Evolutionary conservation across 1,284 basidiomycete species (phyloP).

Genomic region (Grifola frondosa): DNA sequence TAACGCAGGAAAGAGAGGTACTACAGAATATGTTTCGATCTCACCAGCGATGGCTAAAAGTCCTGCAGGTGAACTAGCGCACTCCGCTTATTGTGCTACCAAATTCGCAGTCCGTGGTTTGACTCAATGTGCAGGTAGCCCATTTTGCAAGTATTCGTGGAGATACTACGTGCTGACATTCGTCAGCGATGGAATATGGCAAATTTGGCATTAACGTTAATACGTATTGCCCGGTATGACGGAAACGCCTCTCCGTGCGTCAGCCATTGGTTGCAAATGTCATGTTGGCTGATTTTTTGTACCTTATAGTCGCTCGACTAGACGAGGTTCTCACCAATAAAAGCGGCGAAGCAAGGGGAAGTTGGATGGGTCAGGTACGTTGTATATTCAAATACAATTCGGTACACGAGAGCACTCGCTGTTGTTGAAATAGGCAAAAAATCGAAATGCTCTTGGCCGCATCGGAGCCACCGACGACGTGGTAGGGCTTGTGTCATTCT

Average conservation of each 20-base stretch:
- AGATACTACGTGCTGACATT: too few species aligned
- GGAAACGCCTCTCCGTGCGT: too few species aligned
- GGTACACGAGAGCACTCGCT: too few species aligned
- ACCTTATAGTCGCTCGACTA: constrained; percentile 9
- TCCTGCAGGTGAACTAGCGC: not conserved
- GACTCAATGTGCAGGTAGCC: constrained; percentile 21
- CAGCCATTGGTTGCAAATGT: not conserved
- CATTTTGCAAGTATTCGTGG: too few species aligned
- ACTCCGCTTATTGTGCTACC: constrained; percentile 13
- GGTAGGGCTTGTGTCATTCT: constrained; percentile 43
- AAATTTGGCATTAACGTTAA: too few species aligned
- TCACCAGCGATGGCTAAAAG: not conserved
- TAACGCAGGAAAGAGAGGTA: constrained; percentile 20
- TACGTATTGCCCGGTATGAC: too few species aligned
- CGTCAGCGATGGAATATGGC: too few species aligned
- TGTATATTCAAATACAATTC: too few species aligned
- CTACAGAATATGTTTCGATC: not conserved
- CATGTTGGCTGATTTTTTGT: not conserved
- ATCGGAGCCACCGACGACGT: constrained; percentile 40
- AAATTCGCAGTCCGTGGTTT: constrained; percentile 33
- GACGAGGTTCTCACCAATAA: constrained; percentile 14
- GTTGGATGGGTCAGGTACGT: too few species aligned
- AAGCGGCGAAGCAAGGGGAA: constrained; percentile 39
- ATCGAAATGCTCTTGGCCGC: constrained; percentile 26
- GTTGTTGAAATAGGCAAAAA: too few species aligned